Evolutionary conservation across 345 rosid species (phyloP).

Genomic region (Populus pruinosa): DNA sequence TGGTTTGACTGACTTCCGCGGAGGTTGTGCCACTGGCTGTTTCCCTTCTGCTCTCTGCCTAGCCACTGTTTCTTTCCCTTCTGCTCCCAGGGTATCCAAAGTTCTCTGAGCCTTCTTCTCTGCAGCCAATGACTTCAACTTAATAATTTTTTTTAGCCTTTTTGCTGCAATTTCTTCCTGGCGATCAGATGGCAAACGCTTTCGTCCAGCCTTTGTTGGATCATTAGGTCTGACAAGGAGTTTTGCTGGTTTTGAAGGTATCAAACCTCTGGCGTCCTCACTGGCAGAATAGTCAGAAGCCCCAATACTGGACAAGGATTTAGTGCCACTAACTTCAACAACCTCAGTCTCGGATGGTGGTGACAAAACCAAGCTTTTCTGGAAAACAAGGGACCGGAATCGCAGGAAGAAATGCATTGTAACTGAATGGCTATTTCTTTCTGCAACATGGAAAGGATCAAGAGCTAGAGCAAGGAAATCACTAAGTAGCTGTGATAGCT

Average conservation of each 20-base stretch:
- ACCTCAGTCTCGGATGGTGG: conserved; percentile 49
- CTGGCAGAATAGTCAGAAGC: conserved; percentile 22
- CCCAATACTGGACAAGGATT: conserved; percentile 26
- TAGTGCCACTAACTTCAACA: conserved; percentile 29
- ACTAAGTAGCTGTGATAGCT: conserved; percentile 51
- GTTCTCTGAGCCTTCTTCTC: conserved; percentile 59
- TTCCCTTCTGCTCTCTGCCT: conserved; percentile 44
- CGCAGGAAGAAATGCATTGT: conserved; percentile 58
- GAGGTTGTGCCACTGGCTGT: conserved; percentile 35
- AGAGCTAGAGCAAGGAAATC: conserved; percentile 76
- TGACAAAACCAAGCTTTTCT: conserved; percentile 67
- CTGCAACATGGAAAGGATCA: conserved; percentile 61
- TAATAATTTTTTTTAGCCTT: conserved; percentile 62
- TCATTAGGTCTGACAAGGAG: conserved; percentile 45
- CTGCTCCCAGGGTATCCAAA: conserved; percentile 40
- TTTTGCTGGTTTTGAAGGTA: conserved; percentile 48
- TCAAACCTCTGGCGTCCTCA: conserved; percentile 38
- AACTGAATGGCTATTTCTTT: conserved; percentile 43
- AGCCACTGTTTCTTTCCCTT: conserved; percentile 48
- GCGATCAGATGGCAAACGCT: conserved; percentile 76
- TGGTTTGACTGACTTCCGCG: conserved; percentile 37
- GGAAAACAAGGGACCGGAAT: conserved; percentile 68
- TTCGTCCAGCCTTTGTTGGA: conserved; percentile 63
- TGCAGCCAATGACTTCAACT: conserved; percentile 50
- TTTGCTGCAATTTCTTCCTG: conserved; percentile 77